A percentile compares a stretch with the other conserved stretches of the same genome.
These are phyloP conservation scores for Trametes villosa DNA, from an alignment of 768 basidiomycete species.

Conservation along the genomic window DNA sequence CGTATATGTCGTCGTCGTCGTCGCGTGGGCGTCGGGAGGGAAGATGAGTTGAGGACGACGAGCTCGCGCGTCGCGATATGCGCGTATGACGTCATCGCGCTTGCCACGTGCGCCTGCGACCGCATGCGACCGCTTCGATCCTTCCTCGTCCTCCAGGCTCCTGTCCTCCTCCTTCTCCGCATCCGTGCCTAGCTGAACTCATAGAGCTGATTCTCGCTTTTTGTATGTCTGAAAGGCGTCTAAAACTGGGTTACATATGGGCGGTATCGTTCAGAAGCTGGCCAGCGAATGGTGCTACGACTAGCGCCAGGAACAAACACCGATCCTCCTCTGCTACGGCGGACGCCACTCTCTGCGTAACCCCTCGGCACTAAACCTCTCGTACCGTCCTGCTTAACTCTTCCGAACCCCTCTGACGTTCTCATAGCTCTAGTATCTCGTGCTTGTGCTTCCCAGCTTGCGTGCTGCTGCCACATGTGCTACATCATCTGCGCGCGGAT, in stretches of 20 bases:
- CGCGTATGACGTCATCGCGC: constrained; percentile 4
- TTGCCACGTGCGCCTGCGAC: neutral
- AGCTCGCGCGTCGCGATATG: neutral
- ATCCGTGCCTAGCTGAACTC: neutral
- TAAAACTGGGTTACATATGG: too few species aligned
- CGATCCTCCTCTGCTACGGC: neutral
- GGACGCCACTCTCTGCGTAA: neutral
- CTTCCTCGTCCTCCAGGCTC: neutral
- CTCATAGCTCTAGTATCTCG: neutral
- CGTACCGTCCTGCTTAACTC: neutral
- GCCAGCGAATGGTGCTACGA: too few species aligned
- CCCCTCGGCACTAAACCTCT: neutral
- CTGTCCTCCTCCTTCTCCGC: neutral
- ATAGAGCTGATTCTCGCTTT: neutral
- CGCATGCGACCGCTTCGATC: neutral
- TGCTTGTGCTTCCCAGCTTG: neutral
- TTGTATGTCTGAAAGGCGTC: neutral
- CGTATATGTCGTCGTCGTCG: constrained; percentile 11
- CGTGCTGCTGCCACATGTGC: neutral
- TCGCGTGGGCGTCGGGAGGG: neutral
- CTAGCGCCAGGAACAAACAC: too few species aligned
- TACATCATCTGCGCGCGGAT: too few species aligned
- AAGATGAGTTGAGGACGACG: neutral
- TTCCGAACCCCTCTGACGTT: neutral
- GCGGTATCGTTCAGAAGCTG: too few species aligned